Evolutionary conservation across 2,329 filamentous ascomycete genomes (phyloP), one percentile per base, ranked within the genome.

Genomic region (Alternaria burnsii): DNA sequence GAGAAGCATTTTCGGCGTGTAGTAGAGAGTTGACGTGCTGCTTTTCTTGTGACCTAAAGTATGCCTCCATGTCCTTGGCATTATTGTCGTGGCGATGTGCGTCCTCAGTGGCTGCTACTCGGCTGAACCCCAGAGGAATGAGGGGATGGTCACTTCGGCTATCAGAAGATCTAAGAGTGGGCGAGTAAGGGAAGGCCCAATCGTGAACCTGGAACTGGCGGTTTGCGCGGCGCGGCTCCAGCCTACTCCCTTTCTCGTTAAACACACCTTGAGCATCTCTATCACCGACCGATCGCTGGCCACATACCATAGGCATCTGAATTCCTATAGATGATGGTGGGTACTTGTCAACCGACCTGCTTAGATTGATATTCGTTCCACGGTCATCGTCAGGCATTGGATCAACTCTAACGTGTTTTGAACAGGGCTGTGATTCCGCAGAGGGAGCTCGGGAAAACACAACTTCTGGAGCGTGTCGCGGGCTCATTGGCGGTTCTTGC

Each of bases 291-390:
- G 36, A 42, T 18, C 10, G 30, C 22, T 12, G 52, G 38, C 9
- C 40, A 3, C 22, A 14, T 10, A 36, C 12, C 30, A 52, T 41
- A 4, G 52, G 32, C 9, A 52, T 44, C 1, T 46, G 22, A 24
- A 38, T 43, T 24, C 43, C 46, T 9, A 18, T 14, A 22, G 41
- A 60, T 28, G 47, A 30, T 4, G 56, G 9, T 7, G 18, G 68
- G 2, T 62, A 55, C 10, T 64, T 63, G 0, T 56, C 40, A n/a
- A 11, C 14, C 7, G 62, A 60, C 5, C 59, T 22, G 11, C n/a
- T 41, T 2, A 51, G 22, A 16, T 58, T 52, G 14, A 9, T 6
- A 36, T 22, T n/a, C 14, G n/a, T 51, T 10, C 10, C 30, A 22
- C 6, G 7, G 3, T 47, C 46, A 11, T 14, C 22, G 4, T 59